phyloP scores from a whole-genome alignment of 2,329 filamentous ascomycete genomes.

The Chaetomium olivaceum region DNA sequence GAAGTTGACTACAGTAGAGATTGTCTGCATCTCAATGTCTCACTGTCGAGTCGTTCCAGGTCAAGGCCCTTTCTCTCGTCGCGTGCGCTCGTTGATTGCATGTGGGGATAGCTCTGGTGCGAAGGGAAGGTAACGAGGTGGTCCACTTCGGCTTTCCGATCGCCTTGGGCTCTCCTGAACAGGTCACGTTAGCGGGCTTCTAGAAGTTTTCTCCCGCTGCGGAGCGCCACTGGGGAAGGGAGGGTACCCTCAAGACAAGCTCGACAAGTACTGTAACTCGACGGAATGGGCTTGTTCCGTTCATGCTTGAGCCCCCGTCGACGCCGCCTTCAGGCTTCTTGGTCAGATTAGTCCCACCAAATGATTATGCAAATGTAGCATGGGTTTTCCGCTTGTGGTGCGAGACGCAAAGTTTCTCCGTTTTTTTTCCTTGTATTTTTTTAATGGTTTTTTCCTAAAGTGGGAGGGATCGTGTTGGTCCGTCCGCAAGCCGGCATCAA shows the following conservation, averaged over 20 bases:
- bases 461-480: neutral
- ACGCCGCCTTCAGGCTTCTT: neutral
- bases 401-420: neutral
- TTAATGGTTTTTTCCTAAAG: neutral
- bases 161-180: slow-evolving; percentile 10
- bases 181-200: slow-evolving; percentile 25
- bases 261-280: neutral
- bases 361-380: neutral
- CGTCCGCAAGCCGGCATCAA: neutral
- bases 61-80: slow-evolving; percentile 3
- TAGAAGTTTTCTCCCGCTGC: slow-evolving; percentile 27
- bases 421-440: neutral
- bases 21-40: slow-evolving; percentile 9
- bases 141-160: slow-evolving; percentile 20
- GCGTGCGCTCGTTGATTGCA: slow-evolving; percentile 11
- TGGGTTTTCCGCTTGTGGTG: neutral
- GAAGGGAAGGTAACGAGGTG: neutral
- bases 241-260: too few species aligned
- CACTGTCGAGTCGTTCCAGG: slow-evolving; percentile 6
- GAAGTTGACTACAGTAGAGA: neutral
- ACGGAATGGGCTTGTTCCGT: neutral
- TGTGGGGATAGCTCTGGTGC: slow-evolving; percentile 16
- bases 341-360: slow-evolving; percentile 6
- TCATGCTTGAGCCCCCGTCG: neutral
- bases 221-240: neutral